Evolutionary conservation across 208 protist genomes (phyloP).

Genomic region (Crithidia fasciculata): DNA sequence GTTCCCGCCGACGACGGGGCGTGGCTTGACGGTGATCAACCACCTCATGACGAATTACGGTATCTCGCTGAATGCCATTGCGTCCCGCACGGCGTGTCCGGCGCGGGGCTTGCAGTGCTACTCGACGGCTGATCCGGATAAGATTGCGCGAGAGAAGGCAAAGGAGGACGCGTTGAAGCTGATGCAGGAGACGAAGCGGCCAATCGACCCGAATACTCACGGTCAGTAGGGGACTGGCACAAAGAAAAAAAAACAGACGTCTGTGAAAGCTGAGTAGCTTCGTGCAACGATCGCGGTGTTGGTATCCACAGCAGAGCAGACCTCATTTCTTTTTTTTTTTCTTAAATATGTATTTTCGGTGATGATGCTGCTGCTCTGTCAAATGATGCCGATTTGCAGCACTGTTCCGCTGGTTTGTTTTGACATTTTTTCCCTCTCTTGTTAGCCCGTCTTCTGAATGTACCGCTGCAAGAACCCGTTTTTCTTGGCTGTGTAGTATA

Average conservation of each 20-base stretch:
- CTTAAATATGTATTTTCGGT: background rate
- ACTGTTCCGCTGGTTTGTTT: background rate
- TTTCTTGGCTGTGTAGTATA: no score
- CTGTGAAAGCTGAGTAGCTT: background rate
- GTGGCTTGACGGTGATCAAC: slow-evolving; percentile 68
- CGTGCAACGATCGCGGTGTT: no score
- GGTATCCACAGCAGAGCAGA: no score
- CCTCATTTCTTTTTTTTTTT: slow-evolving; percentile 16
- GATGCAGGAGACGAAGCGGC: slow-evolving; percentile 7
- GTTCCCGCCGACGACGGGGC: slow-evolving; percentile 76
- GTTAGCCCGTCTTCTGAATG: no score
- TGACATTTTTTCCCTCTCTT: background rate
- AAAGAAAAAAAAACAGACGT: background rate
- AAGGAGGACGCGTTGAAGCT: slow-evolving; percentile 12
- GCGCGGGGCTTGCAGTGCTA: slow-evolving; percentile 39
- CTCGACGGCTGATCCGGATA: slow-evolving; percentile 38
- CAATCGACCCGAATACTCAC: background rate
- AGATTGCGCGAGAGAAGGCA: slow-evolving; percentile 21
- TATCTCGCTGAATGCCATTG: slow-evolving; percentile 75
- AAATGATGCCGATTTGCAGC: no score
- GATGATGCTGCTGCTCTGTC: no score
- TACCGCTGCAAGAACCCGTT: no score
- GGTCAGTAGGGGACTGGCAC: background rate
- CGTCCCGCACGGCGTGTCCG: slow-evolving; percentile 43
- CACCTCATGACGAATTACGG: slow-evolving; percentile 80